Base-by-base conservation (phyloP, 1,139 yeast genomes). In the Taphrina confusa region DNA sequence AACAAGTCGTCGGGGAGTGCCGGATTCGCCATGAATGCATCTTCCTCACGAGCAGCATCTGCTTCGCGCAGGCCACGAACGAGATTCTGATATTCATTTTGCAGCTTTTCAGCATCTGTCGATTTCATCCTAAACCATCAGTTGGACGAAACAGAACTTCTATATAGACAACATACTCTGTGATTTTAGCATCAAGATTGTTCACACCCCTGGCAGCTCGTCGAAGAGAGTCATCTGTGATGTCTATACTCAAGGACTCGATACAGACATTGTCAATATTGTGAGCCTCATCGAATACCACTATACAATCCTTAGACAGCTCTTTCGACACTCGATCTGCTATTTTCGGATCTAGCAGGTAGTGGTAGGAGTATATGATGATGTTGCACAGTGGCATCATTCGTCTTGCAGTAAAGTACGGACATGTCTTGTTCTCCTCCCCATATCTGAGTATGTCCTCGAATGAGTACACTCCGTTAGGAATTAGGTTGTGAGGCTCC, bases 281-380 rank as follows among this genome's bases (percentile, higher is more conserved):
- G 73, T 92, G 99, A 56, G 98, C 98, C 74, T 92, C 99, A 75
- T 92, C 99, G 71, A 92, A 92, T 52, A 92, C 94, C 65, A 92
- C 87, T 63, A 92, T 92, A 62, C 95, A 82, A 70, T 92, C 98
- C 67, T 91, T 89, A 14, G 96, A 87, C 59, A 92, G 80, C 69
- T 94, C 97, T 66, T 80, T 82, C 3, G 97, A 91, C 25, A 92
- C 98, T 62, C 98, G 77, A 65, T 91, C 97, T 2, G 97, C 95
- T 71, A 92, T 92, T 70, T 94, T 92, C 27, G 99, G 99, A 72
- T 92, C 99, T 66, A 92, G 78, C 65, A 92, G 76, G 77, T 92
- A 92, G 75, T 92, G 99, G 73, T 92, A 92, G 2, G 98, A 92
- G 74, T 92, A 92, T 73, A 92, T 92, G 67, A 92, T 85, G 61